Percentiles rank a stretch among this genome's conserved stretches.
These are phyloP conservation scores for Phaeolepiota aurea DNA, from an alignment of 768 basidiomycete species.

Conservation along the genomic window DNA sequence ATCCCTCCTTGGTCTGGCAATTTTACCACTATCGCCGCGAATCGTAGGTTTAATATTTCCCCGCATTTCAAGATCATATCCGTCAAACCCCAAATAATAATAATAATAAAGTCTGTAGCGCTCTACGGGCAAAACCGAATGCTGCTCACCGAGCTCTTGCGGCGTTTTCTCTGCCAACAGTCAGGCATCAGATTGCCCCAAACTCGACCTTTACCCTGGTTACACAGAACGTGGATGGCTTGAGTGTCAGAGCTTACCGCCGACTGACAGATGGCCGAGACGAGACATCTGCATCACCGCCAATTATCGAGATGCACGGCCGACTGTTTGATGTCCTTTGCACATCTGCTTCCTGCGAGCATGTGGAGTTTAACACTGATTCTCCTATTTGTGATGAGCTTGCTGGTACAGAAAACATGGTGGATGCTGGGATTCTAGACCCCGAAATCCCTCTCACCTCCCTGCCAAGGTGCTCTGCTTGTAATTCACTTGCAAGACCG, in stretches of 20 bases:
- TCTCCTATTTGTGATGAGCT: constrained; percentile 40
- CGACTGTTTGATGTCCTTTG: constrained; percentile 46
- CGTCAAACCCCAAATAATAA: constrained; percentile 8
- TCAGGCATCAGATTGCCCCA: constrained; percentile 30
- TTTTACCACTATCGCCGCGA: constrained; percentile 59
- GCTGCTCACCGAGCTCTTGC: constrained; percentile 48
- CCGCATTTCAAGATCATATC: not conserved
- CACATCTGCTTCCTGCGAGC: constrained; percentile 29
- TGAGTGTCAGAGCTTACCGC: constrained; percentile 28
- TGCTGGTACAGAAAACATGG: constrained; percentile 29
- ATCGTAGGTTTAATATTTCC: constrained; percentile 20
- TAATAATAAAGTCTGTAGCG: no score
- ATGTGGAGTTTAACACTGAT: constrained; percentile 27
- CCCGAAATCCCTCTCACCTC: constrained; percentile 26
- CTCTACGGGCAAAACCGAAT: constrained; percentile 39
- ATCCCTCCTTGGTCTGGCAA: constrained; percentile 51
- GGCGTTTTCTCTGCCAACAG: constrained; percentile 27
- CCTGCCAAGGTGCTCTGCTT: constrained; percentile 37
- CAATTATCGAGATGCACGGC: constrained; percentile 58
- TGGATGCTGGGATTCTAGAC: constrained; percentile 24
- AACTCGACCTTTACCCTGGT: constrained; percentile 38
- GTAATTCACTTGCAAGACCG: constrained; percentile 35
- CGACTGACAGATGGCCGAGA: constrained; percentile 4
- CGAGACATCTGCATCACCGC: constrained; percentile 12
- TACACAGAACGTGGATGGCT: constrained; percentile 59